Percentiles rank a stretch among this genome's conserved stretches.
phyloP scores from a whole-genome alignment of 805 yeast species.

The Vanderwaltozyma polyspora region DNA sequence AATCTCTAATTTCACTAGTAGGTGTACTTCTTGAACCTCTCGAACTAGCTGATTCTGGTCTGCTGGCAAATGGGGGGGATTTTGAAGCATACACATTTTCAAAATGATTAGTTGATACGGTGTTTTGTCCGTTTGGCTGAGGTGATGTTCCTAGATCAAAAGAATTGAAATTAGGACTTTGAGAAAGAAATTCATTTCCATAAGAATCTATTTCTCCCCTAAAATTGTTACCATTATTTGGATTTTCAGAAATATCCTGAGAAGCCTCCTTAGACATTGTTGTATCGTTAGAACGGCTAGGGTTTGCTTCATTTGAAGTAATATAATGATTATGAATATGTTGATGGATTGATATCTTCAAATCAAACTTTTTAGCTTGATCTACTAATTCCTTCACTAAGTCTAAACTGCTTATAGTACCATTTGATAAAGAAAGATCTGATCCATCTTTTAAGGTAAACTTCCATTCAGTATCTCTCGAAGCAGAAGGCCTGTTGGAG shows the following conservation, averaged over 20 bases:
- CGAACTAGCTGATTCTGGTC: slow-evolving; percentile 8
- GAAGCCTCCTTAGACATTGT: not conserved
- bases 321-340: slow-evolving; percentile 72
- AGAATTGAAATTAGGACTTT: slow-evolving; percentile 12
- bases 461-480: slow-evolving; percentile 46
- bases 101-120: not conserved
- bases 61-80: slow-evolving; percentile 2
- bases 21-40: slow-evolving; percentile 15
- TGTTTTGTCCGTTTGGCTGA: slow-evolving; percentile 5
- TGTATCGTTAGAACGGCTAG: not conserved
- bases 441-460: slow-evolving; percentile 39
- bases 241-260: not conserved
- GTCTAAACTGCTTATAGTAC: slow-evolving; percentile 42
- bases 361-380: slow-evolving; percentile 45
- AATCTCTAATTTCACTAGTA: slow-evolving; percentile 29
- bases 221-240: too few species aligned
- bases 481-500: not conserved
- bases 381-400: slow-evolving; percentile 47
- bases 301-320: not conserved
- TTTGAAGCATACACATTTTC: not conserved
- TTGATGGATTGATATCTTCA: slow-evolving; percentile 67
- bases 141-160: slow-evolving; percentile 12
- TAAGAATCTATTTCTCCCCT: not conserved
- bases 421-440: slow-evolving; percentile 37
- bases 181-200: slow-evolving; percentile 10